phyloP scores from a whole-genome alignment of 129 eudicot genomes.

The Mikania micrantha region DNA sequence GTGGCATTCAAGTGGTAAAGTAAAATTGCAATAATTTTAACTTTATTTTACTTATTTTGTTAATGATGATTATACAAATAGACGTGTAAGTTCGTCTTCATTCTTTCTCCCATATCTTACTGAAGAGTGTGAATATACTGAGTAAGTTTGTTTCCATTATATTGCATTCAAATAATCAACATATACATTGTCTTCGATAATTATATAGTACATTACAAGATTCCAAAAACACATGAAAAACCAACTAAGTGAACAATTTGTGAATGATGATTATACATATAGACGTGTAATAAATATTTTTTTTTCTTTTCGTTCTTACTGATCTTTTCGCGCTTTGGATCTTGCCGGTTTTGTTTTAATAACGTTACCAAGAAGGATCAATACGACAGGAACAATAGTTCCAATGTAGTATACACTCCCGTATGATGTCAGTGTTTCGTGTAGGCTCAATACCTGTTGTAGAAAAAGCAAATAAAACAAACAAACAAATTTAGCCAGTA shows the following conservation, averaged over 20 bases:
- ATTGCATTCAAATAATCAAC: background rate
- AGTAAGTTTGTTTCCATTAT: no score
- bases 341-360: conserved; percentile 67
- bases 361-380: conserved; percentile 46
- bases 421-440: conserved; percentile 28
- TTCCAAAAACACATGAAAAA: background rate
- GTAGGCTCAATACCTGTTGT: conserved; percentile 28
- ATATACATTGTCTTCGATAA: background rate
- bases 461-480: conserved; percentile 1
- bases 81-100: no score
- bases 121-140: no score
- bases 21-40: no score
- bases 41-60: no score
- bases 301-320: conserved; percentile 50
- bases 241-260: conserved; percentile 3
- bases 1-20: no score
- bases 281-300: background rate
- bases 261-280: background rate
- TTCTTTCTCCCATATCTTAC: no score
- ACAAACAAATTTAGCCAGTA: no score
- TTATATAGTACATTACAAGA: conserved; percentile 7
- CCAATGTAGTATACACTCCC: conserved; percentile 33
- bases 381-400: conserved; percentile 18
- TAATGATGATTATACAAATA: no score
- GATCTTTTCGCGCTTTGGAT: conserved; percentile 69